These are phyloP conservation scores for Thuja plicata DNA, from an alignment of 83 land plant species.

Conservation along the genomic window DNA sequence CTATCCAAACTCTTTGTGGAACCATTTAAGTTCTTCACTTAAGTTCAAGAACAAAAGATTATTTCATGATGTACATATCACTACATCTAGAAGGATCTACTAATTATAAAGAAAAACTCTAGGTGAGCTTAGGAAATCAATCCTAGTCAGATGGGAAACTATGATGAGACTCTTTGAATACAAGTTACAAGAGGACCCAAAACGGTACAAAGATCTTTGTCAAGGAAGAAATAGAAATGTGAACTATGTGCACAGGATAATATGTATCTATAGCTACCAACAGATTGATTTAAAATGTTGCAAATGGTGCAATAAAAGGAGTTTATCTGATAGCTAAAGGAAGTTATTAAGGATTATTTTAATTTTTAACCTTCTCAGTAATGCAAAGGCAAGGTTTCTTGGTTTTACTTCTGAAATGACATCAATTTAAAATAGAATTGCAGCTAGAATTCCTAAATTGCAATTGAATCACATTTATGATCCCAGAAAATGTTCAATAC, in stretches of 20 bases:
- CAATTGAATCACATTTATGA: background rate
- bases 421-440: background rate
- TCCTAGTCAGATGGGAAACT: background rate
- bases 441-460: background rate
- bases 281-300: too few species aligned
- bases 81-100: background rate
- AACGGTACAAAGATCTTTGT: background rate
- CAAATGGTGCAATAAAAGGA: background rate
- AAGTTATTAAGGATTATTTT: background rate
- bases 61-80: background rate
- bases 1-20: background rate
- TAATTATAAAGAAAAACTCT: background rate
- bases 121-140: background rate
- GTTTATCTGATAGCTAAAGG: background rate
- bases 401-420: background rate
- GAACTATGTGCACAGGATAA: background rate
- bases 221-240: background rate
- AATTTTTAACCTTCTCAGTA: background rate
- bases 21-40: background rate
- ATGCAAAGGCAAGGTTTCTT: background rate
- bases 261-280: constrained; percentile 3
- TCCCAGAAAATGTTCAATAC: constrained; percentile 28
- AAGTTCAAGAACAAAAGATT: background rate
- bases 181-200: background rate
- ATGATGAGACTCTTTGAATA: background rate